phyloP scores from a whole-genome alignment of 2,329 filamentous ascomycete species.

The Trichoderma lentiforme region DNA sequence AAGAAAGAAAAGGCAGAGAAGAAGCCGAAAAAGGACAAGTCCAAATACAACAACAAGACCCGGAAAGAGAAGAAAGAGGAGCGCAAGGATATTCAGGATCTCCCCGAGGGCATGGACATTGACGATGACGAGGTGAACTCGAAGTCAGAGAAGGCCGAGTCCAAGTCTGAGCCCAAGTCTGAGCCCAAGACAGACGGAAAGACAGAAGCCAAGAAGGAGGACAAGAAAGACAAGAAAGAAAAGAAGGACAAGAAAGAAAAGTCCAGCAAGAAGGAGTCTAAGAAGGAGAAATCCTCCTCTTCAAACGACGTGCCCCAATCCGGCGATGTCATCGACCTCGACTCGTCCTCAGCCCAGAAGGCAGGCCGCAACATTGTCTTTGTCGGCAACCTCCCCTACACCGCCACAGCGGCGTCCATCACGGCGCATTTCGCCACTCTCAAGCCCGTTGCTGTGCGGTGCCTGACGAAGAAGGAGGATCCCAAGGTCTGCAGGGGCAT shows the following conservation, averaged over 20 bases:
- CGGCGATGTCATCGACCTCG: constrained; percentile 31
- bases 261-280: constrained; percentile 18
- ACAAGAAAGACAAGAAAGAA: constrained; percentile 25
- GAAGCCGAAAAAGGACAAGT: constrained; percentile 40
- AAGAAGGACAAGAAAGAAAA: constrained; percentile 26
- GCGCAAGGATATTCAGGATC: constrained; percentile 37
- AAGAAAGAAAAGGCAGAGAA: constrained; percentile 40
- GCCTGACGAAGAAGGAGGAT: constrained; percentile 64
- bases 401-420: constrained; percentile 68
- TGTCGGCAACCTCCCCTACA: constrained; percentile 80
- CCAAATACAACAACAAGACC: constrained; percentile 39
- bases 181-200: constrained; percentile 30
- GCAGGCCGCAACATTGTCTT: constrained; percentile 34
- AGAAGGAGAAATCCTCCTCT: constrained; percentile 14
- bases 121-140: constrained; percentile 31
- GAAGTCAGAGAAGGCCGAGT: constrained; percentile 36
- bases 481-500: constrained; percentile 66
- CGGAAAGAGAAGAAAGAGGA: constrained; percentile 43
- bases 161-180: constrained; percentile 29
- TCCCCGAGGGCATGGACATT: constrained; percentile 33
- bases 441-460: constrained; percentile 49
- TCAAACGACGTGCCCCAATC: constrained; percentile 21
- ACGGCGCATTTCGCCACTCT: constrained; percentile 75
- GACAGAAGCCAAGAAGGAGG: constrained; percentile 30
- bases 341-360: constrained; percentile 22